Base-by-base conservation (phyloP, 345 rosid species). In the Hibiscus mutabilis region DNA sequence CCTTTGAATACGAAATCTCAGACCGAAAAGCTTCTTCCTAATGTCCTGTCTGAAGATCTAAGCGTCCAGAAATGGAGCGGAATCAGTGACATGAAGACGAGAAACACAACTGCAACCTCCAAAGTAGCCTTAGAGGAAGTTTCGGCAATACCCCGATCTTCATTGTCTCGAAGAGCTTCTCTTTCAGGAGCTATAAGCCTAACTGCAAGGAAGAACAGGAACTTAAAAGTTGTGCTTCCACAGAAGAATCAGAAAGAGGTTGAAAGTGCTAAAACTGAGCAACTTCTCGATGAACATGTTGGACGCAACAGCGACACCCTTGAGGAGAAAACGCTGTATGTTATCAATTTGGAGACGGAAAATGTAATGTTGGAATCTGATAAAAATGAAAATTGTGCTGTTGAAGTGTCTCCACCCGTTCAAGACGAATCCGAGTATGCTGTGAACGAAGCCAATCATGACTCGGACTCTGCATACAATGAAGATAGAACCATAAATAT, bases 281-380 rank as follows among this genome's bases (percentile, higher is more conserved):
- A 81, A 74, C 5, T 77, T 31, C 35, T 31, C 35, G 35, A 31
- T 31, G 35, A 31, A 31, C 35, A 31, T 31, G 35, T 31, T 31
- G 35, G 35, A 31, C 4, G 35, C 6, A 31, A 31, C 35, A 31
- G 35, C 68, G 83, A 81, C 66, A 64, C 29, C 44, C 83, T 83
- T 57, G 73, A 79, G 75, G 98, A 87, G 78, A 90, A 89, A 71
- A 88, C 89, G n/a, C 77, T 92, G 18, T 79, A 85, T 80, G 91
- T 92, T 58, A 75, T 90, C 64, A 77, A 87, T 69, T 74, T 83
- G 89, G 79, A 85, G 74, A 82, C 84, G 37, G 84, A 78, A 74
- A 66, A 81, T 60, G 78, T 72, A 68, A 44, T 76, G 76, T 64
- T 83, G 69, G 83, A 81, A 65, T 83, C 87, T 47, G 81, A 79